These are phyloP conservation scores for Guillardia theta DNA, from an alignment of 78 protist species.

Conservation along the genomic window DNA sequence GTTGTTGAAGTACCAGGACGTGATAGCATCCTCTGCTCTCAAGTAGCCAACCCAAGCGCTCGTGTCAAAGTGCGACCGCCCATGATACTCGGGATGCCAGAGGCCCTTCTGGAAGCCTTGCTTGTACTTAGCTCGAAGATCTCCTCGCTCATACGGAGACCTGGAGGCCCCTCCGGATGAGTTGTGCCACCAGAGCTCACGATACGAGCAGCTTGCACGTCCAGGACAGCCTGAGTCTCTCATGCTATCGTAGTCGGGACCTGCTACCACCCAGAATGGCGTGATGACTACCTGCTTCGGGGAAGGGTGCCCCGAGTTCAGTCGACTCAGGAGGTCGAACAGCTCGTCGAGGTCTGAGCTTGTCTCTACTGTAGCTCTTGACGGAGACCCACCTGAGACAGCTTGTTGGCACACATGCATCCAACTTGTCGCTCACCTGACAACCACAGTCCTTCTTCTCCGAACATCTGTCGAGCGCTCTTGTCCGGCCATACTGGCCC, in stretches of 20 bases:
- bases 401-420: no score
- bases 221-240: not conserved
- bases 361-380: not conserved
- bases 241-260: not conserved
- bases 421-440: no score
- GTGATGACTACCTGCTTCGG: not conserved
- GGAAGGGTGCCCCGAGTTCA: not conserved
- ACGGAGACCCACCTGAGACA: no score
- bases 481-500: not conserved
- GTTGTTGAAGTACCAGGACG: not conserved
- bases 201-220: not conserved
- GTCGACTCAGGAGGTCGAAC: not conserved
- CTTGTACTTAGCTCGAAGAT: not conserved
- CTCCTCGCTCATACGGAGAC: not conserved
- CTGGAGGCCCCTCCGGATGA: not conserved
- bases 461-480: not conserved
- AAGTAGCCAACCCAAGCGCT: not conserved
- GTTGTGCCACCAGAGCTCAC: conserved; percentile 25
- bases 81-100: conserved; percentile 28
- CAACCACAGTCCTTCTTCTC: not conserved
- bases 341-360: not conserved
- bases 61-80: conserved; percentile 30
- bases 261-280: not conserved
- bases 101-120: not conserved
- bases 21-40: not conserved